Base-by-base conservation (phyloP, 371 early-diverging fungal genomes). In the Lichtheimia ramosa region DNA sequence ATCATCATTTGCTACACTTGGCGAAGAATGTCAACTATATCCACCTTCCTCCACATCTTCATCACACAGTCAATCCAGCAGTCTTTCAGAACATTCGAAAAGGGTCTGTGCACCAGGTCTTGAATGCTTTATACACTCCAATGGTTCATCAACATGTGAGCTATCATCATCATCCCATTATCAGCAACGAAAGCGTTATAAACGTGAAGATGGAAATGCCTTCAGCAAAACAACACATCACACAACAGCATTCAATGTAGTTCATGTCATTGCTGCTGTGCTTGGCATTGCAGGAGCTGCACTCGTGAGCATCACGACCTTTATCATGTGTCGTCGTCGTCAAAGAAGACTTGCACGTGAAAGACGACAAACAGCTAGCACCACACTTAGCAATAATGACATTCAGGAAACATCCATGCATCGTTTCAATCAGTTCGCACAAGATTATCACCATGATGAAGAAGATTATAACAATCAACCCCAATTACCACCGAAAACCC, bases 241-340 rank as follows among this genome's bases (percentile, higher is more conserved):
- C 43, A 67, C 65, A 42, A 55, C 64, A 16, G 61, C 55, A 53
- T 75, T 75, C 50, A 75, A 68, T 54, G 65, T 72, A 15, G 59
- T 75, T 20, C 75, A 75, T 63, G 62, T 75, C 34, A 68, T 68
- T 15, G 70, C 70, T 20, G 75, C 70, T 56, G 61, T 68, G 20
- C 55, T 75, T 48, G 75, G 75, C 25, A 60, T 71, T 10, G 48
- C 66, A 6, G 70, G 68, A 3, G 70, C 70, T 14, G 48, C 72
- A 14, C 51, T 60, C 15, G 70, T 72, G 7, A 63, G 66, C 23
- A 28, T 72, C 28, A 64, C 66, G 8, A 59, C 69, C 13, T 68
- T 69, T 40, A 24, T 72, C 25, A 40, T 64, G 15, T 75, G 63
- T 41, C 67, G 65, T 61, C 54, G 56, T 23, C 65, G 65, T 8